Evolutionary conservation across 805 yeast genomes (phyloP).

Genomic region (Myxozyma vanderwaltii): DNA sequence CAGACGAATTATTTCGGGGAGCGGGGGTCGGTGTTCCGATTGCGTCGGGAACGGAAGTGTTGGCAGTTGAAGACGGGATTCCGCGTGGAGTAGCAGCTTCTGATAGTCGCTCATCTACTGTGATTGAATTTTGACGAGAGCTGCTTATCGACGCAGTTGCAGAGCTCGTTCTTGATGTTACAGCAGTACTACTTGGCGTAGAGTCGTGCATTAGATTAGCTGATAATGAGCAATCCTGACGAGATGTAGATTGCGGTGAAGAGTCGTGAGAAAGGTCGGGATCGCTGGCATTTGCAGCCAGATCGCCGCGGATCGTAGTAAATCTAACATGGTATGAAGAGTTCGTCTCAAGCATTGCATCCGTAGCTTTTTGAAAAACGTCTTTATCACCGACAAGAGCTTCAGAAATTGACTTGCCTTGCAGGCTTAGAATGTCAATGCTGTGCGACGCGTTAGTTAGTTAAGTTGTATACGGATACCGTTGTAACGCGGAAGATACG

Average conservation of each 20-base stretch:
- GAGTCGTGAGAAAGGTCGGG: constrained; percentile 5
- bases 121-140: constrained; percentile 16
- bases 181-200: constrained; percentile 14
- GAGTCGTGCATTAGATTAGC: not conserved
- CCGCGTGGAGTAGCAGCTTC: not conserved
- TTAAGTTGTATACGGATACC: not conserved
- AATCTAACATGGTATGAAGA: constrained; percentile 33
- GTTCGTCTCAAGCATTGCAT: constrained; percentile 41
- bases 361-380: constrained; percentile 41
- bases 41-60: not conserved
- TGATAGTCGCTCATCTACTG: not conserved
- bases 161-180: constrained; percentile 12
- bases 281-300: constrained; percentile 27
- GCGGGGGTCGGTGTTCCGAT: constrained; percentile 1
- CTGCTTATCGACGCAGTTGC: not conserved
- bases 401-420: constrained; percentile 36
- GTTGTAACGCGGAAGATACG: constrained; percentile 3
- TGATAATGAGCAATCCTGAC: not conserved
- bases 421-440: constrained; percentile 23
- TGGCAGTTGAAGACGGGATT: not conserved
- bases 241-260: not conserved
- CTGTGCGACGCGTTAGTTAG: constrained; percentile 2
- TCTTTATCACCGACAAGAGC: constrained; percentile 36
- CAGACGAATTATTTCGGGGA: not conserved
- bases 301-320: constrained; percentile 31